A percentile compares a stretch with the other conserved stretches of the same genome.
These are phyloP conservation scores for Karstenula rhodostoma DNA, from an alignment of 2,329 filamentous ascomycete species.

Conservation along the genomic window DNA sequence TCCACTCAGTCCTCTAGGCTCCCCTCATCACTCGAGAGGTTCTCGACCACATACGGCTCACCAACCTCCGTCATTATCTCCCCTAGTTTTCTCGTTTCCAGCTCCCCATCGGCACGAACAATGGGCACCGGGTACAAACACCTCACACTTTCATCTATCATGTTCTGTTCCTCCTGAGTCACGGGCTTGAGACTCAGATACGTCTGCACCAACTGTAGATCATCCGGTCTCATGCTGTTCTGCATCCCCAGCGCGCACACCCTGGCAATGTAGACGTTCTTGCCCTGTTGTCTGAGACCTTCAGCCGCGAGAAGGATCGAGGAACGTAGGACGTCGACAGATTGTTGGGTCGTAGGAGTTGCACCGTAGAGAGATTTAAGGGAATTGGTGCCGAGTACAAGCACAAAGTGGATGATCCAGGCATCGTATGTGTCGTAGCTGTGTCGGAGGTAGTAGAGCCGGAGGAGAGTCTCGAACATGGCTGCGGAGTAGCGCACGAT, in stretches of 20 bases:
- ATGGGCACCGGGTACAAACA: neutral
- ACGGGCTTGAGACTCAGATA: neutral
- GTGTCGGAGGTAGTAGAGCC: neutral
- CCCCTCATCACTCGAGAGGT: neutral
- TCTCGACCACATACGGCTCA: neutral
- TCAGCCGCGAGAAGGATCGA: neutral
- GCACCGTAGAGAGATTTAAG: neutral
- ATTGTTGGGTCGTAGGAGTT: neutral
- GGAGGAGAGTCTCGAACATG: slow-evolving; percentile 1
- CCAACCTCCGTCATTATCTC: neutral
- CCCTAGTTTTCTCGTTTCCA: neutral
- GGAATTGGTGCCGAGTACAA: neutral
- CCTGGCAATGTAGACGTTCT: neutral
- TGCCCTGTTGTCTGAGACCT: neutral
- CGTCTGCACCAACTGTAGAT: neutral
- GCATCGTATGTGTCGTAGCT: neutral
- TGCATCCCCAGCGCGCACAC: neutral
- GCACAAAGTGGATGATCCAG: neutral
- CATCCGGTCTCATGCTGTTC: neutral
- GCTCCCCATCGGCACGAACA: neutral
- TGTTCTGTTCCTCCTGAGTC: neutral
- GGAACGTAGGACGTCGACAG: neutral
- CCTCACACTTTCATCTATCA: neutral
- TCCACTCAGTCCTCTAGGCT: too few species aligned
- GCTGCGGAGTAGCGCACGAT: neutral